Conservation (phyloP, 1,139 yeast genomes). For the Meyerozyma sp. region DNA sequence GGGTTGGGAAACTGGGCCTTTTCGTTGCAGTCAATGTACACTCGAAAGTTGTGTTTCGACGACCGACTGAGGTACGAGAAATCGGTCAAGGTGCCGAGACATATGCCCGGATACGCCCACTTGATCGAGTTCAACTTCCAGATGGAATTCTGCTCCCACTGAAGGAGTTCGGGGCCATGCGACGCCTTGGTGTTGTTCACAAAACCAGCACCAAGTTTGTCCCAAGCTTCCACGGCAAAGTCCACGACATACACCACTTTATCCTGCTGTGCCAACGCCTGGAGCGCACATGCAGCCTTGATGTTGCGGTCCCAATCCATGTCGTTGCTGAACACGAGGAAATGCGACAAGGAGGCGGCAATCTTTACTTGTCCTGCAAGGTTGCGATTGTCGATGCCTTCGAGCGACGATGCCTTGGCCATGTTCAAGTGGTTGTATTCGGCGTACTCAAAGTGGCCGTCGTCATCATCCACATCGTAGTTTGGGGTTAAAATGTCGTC, state of each 20-base stretch:
- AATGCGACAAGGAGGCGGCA: conserved; percentile 29
- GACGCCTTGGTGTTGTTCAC: background rate
- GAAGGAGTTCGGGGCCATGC: conserved; percentile 18
- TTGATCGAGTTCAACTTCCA: conserved; percentile 32
- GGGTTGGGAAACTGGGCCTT: conserved; percentile 25
- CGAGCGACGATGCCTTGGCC: conserved; percentile 1
- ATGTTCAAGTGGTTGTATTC: conserved; percentile 11
- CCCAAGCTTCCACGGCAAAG: conserved; percentile 1
- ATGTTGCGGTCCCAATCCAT: conserved; percentile 5
- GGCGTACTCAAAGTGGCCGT: conserved; percentile 7
- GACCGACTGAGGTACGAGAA: conserved; percentile 17
- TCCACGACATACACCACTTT: conserved; percentile 6
- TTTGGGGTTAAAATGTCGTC: conserved; percentile 15
- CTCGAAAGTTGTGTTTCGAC: conserved; percentile 18
- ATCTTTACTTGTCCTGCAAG: conserved; percentile 25
- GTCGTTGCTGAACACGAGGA: conserved; percentile 27
- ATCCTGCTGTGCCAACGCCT: background rate
- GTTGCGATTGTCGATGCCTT: conserved; percentile 27
- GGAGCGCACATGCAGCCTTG: conserved; percentile 3
- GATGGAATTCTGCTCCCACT: conserved; percentile 33
- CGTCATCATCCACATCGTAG: conserved; percentile 3
- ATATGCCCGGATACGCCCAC: conserved; percentile 23
- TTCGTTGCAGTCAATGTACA: conserved; percentile 33
- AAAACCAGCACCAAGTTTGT: background rate
- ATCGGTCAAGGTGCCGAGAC: conserved; percentile 31